phyloP scores from a whole-genome alignment of 2,329 filamentous ascomycete species.

The Alternaria angustiovoidea region DNA sequence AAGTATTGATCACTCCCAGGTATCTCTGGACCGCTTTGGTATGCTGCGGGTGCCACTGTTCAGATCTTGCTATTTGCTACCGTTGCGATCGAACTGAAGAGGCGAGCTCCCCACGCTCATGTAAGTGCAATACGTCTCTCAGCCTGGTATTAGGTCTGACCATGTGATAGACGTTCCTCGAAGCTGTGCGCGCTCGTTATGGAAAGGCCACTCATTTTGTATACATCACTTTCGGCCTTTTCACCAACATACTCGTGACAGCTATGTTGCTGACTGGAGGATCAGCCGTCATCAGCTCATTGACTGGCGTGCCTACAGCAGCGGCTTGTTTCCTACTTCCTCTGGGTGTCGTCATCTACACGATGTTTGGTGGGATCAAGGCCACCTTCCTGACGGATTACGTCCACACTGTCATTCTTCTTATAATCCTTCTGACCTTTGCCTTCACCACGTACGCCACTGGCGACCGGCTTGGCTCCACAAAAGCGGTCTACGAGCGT shows the following conservation, averaged over 20 bases:
- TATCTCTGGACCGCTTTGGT: slow-evolving; percentile 46
- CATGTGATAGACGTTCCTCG: slow-evolving; percentile 74
- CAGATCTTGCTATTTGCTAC: slow-evolving; percentile 44
- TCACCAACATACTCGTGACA: slow-evolving; percentile 86
- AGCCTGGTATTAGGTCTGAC: background rate
- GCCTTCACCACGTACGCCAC: slow-evolving; percentile 83
- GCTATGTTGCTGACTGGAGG: slow-evolving; percentile 89
- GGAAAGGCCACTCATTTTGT: slow-evolving; percentile 75
- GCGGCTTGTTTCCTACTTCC: slow-evolving; percentile 86
- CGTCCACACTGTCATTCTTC: slow-evolving; percentile 82
- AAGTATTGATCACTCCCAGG: slow-evolving; percentile 16
- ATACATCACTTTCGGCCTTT: slow-evolving; percentile 81
- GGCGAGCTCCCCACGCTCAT: slow-evolving; percentile 44
- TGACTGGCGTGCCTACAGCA: slow-evolving; percentile 73
- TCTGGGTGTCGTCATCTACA: slow-evolving; percentile 82
- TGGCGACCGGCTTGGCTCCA: slow-evolving; percentile 74
- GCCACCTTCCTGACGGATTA: slow-evolving; percentile 76
- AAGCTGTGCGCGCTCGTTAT: slow-evolving; percentile 85
- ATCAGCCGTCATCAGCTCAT: slow-evolving; percentile 65
- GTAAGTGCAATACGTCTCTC: slow-evolving; percentile 14
- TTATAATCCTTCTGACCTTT: slow-evolving; percentile 86
- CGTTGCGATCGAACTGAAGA: slow-evolving; percentile 44
- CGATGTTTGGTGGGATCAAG: slow-evolving; percentile 78
- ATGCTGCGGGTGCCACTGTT: slow-evolving; percentile 44
- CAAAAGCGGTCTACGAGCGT: slow-evolving; percentile 78